Evolutionary conservation across 2,329 filamentous ascomycete genomes (phyloP).

Genomic region (Pleoardoris graminearum): DNA sequence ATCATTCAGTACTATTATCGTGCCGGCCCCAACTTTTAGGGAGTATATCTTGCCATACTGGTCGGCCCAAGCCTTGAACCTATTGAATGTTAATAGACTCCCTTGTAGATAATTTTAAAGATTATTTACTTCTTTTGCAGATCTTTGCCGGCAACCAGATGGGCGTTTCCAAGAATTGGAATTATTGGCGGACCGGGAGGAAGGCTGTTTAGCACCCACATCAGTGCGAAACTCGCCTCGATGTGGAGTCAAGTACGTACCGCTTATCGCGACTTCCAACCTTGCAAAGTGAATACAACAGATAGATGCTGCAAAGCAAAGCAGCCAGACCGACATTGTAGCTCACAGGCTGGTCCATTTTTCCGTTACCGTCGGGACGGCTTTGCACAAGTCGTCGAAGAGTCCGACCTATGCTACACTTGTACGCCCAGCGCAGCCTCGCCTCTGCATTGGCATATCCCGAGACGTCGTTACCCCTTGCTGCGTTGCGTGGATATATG

Average conservation of each 20-base stretch:
- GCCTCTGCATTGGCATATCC: too few relatives aligned
- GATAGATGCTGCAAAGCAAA: neutral
- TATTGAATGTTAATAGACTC: neutral
- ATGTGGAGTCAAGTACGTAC: neutral
- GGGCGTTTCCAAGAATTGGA: conserved; percentile 34
- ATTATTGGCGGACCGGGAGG: conserved; percentile 31
- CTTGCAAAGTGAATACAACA: neutral
- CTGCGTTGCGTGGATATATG: too few relatives aligned
- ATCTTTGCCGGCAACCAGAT: conserved; percentile 20
- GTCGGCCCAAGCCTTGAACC: conserved; percentile 23
- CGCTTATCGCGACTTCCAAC: conserved; percentile 5
- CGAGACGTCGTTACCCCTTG: too few relatives aligned
- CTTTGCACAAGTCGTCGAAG: too few relatives aligned
- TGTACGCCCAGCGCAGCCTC: too few relatives aligned
- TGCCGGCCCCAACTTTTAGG: conserved; percentile 23
- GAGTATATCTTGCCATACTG: conserved; percentile 23
- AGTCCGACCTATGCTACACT: too few relatives aligned
- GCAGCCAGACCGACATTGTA: neutral
- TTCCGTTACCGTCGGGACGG: neutral
- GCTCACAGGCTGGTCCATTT: neutral
- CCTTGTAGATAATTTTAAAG: neutral
- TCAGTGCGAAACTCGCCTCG: neutral
- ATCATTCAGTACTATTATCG: conserved; percentile 23
- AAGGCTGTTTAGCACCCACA: conserved; percentile 8
- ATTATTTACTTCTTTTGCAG: conserved; percentile 22